Conservation (phyloP, 495 filamentous ascomycete species). For the Cladorrhinum samala region DNA sequence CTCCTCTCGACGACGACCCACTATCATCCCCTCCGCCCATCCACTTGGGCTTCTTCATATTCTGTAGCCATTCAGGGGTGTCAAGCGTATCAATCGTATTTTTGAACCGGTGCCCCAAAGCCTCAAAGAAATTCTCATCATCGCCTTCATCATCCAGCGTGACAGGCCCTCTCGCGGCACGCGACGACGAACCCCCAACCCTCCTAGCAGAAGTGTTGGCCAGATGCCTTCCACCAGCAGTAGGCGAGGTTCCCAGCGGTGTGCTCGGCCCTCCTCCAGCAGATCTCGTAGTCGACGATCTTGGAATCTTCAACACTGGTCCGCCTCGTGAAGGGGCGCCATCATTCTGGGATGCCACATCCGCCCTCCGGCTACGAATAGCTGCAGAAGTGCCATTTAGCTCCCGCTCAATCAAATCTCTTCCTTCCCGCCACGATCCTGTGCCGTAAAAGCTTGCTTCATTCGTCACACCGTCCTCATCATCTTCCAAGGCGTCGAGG, state of each 20-base stretch:
- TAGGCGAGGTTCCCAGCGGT: constrained; percentile 39
- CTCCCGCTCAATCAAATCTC: constrained; percentile 90
- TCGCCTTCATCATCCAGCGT: constrained; percentile 46
- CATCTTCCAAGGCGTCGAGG: constrained; percentile 67
- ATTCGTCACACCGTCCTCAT: constrained; percentile 55
- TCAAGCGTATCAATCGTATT: constrained; percentile 89
- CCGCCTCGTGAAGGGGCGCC: too few relatives aligned
- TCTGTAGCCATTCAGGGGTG: constrained; percentile 71
- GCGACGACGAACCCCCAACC: constrained; percentile 17
- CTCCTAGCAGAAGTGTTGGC: constrained; percentile 30
- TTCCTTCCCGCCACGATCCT: constrained; percentile 88
- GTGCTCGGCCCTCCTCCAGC: constrained; percentile 24
- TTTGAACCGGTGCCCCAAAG: constrained; percentile 73
- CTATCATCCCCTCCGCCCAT: constrained; percentile 56
- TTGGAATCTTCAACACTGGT: constrained; percentile 32
- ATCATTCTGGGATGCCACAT: constrained; percentile 22
- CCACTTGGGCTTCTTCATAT: constrained; percentile 77
- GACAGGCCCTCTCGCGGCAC: constrained; percentile 8
- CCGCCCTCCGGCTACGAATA: constrained; percentile 30
- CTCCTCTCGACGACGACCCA: constrained; percentile 13
- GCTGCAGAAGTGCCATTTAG: constrained; percentile 52
- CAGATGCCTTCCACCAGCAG: constrained; percentile 16
- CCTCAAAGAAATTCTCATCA: constrained; percentile 75
- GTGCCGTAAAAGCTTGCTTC: constrained; percentile 56
- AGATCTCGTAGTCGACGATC: constrained; percentile 17